A percentile compares a stretch with the other conserved stretches of the same genome.
phyloP scores from a whole-genome alignment of 345 rosid species.

The Pistacia atlantica region DNA sequence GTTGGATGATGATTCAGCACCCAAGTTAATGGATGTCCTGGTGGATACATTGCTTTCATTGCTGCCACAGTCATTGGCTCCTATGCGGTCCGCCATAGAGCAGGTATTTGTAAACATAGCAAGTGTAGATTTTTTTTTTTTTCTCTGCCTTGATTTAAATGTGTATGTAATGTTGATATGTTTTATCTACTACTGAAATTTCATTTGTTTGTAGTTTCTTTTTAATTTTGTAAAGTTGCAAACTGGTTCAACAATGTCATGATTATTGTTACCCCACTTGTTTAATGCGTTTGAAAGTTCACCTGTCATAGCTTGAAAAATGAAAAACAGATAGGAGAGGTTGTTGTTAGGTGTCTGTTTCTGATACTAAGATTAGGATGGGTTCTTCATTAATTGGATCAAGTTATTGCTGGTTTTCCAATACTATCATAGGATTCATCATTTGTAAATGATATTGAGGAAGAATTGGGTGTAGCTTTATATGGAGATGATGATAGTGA shows the following conservation, averaged over 20 bases:
- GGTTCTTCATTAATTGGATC: too few relatives aligned
- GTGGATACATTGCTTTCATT: constrained; percentile 86
- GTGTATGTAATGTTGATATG: neutral
- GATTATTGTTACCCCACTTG: too few relatives aligned
- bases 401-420: too few relatives aligned
- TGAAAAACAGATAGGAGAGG: neutral
- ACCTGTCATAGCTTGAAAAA: neutral
- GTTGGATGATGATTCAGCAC: constrained; percentile 51
- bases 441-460: too few relatives aligned
- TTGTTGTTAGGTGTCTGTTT: neutral
- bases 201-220: neutral
- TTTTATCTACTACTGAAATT: neutral
- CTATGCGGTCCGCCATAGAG: constrained; percentile 84
- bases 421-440: too few relatives aligned
- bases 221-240: neutral
- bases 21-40: constrained; percentile 86
- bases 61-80: constrained; percentile 88
- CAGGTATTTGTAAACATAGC: constrained; percentile 50
- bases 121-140: neutral
- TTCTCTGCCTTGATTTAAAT: neutral
- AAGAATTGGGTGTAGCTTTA: neutral
- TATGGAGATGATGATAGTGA: neutral
- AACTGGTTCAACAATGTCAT: neutral
- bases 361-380: neutral
- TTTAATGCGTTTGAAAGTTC: too few relatives aligned